phyloP scores from a whole-genome alignment of 2,329 filamentous ascomycete species.

The Phyllosticta ampelicida region DNA sequence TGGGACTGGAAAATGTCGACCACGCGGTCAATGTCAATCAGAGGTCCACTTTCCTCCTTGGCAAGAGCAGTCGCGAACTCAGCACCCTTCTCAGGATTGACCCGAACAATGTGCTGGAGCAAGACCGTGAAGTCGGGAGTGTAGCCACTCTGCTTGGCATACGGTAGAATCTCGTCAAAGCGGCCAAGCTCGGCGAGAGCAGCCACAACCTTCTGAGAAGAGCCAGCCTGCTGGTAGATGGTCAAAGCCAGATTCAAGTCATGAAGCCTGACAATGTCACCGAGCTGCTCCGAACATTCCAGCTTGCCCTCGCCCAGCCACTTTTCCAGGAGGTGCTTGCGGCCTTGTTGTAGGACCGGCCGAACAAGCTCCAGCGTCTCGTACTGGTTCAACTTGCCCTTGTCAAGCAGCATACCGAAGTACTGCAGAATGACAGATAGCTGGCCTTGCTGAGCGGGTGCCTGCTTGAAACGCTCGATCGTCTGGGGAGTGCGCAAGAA shows the following conservation, averaged over 20 bases:
- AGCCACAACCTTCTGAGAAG: conserved; percentile 87
- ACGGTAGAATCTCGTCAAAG: conserved; percentile 93
- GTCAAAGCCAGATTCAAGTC: conserved; percentile 78
- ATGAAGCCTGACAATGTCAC: conserved; percentile 83
- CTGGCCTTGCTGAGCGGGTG: conserved; percentile 69
- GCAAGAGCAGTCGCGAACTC: conserved; percentile 91
- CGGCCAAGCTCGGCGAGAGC: conserved; percentile 91
- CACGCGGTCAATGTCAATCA: conserved; percentile 88
- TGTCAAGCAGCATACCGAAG: conserved; percentile 93
- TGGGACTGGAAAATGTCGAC: conserved; percentile 98
- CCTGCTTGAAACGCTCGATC: conserved; percentile 88
- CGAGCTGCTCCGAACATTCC: conserved; percentile 89
- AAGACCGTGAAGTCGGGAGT: conserved; percentile 91
- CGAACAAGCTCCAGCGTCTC: conserved; percentile 90
- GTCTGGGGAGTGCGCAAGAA: conserved; percentile 92
- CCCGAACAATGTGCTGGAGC: conserved; percentile 81
- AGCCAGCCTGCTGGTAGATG: conserved; percentile 85
- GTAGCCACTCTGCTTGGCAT: conserved; percentile 74
- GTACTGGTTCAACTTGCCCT: conserved; percentile 82
- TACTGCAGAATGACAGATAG: conserved; percentile 95
- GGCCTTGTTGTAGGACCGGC: conserved; percentile 83
- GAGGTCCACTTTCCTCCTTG: conserved; percentile 74
- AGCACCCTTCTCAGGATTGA: conserved; percentile 85
- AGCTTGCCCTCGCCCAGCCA: conserved; percentile 97
- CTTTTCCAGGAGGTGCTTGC: conserved; percentile 93